phyloP scores from a whole-genome alignment of 768 basidiomycete genomes.

The Mycena metata region DNA sequence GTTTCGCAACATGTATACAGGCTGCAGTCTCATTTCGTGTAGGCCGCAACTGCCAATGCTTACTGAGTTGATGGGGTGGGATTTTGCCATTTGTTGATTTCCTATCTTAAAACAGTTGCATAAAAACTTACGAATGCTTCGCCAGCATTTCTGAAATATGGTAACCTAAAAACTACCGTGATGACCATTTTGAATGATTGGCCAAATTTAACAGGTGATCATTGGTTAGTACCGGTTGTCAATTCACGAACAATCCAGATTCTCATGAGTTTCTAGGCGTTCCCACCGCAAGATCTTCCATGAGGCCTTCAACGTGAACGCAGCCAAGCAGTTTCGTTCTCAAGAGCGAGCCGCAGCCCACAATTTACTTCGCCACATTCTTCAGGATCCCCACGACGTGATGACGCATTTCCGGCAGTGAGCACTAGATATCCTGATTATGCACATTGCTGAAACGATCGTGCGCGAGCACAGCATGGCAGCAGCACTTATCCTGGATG shows the following conservation, averaged over 20 bases:
- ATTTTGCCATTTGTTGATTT: slow-evolving; percentile 31
- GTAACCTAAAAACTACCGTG: slow-evolving; percentile 10
- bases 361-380: slow-evolving; percentile 41
- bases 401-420: slow-evolving; percentile 47
- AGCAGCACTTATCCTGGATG: too few species aligned
- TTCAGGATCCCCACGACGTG: slow-evolving; percentile 42
- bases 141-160: slow-evolving; percentile 37
- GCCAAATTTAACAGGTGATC: slow-evolving; percentile 27
- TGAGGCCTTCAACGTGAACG: slow-evolving; percentile 40
- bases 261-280: slow-evolving; percentile 36
- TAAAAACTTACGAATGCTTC: neutral
- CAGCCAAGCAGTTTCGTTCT: slow-evolving; percentile 39
- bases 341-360: slow-evolving; percentile 40
- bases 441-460: too few species aligned
- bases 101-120: neutral
- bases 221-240: slow-evolving; percentile 22
- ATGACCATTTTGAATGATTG: neutral
- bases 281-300: slow-evolving; percentile 42
- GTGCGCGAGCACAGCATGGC: too few species aligned
- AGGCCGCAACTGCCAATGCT: slow-evolving; percentile 36
- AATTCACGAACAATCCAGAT: neutral
- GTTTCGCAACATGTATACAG: neutral
- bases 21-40: neutral
- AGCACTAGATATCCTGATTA: too few species aligned
- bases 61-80: slow-evolving; percentile 40